Evolutionary conservation across 768 basidiomycete genomes (phyloP), one percentile per base, ranked within the genome.

Genomic region (Naganishia friedmannii): DNA sequence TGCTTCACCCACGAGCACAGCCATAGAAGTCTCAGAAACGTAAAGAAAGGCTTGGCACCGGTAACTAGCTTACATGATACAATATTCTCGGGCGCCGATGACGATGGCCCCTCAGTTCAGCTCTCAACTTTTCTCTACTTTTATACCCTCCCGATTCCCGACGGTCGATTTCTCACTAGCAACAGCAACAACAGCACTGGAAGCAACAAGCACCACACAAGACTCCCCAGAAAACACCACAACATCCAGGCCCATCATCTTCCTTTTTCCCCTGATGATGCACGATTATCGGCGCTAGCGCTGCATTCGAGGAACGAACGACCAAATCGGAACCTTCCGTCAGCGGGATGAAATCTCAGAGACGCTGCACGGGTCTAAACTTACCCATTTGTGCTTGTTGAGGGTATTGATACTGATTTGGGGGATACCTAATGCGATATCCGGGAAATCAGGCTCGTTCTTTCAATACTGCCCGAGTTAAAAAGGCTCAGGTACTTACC

Each of bases 101-200:
- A 42, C 42, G 34, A 37, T 37, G 6, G 34, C 34, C 12, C 34
- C 34, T 37, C 34, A 5, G 2, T 17, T 10, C 53, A 57, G 55
- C 32, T 28, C 29, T n/a, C n/a, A n/a, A 7, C 26, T 2, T 31
- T 19, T 29, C 56, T n/a, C n/a, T n/a, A n/a, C n/a, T n/a, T n/a
- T n/a, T n/a, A n/a, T n/a, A n/a, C n/a, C n/a, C n/a, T n/a, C n/a
- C n/a, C n/a, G n/a, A n/a, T n/a, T n/a, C n/a, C n/a, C n/a, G n/a
- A 37, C 34, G 9, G 23, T n/a, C 32, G 12, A 19, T 8, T 29
- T 32, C 55, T 32, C 19, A 8, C 34, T 58, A 58, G 28, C 60
- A 63, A 23, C 60, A 45, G 19, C 60, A 63, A n/a, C 60, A 63
- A 26, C 60, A 63, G 28, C 60, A 63, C 39, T 63, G 60, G 39